These are phyloP conservation scores for Collybiopsis luxurians DNA, from an alignment of 768 basidiomycete species.

Conservation along the genomic window DNA sequence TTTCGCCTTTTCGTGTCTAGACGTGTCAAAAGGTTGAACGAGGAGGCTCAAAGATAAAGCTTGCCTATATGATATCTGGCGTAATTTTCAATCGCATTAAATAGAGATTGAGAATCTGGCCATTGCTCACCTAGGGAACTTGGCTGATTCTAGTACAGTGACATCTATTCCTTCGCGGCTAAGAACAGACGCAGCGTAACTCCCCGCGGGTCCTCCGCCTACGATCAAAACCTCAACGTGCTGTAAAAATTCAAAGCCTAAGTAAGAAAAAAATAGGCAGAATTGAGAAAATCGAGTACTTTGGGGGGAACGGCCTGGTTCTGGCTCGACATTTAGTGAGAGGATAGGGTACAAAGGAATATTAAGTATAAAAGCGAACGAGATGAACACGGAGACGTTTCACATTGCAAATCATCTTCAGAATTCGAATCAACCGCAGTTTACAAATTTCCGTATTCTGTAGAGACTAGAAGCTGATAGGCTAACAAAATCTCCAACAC, in stretches of 20 bases:
- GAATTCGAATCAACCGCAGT: no score
- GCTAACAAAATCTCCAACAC: no score
- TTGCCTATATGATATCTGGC: constrained; percentile 8
- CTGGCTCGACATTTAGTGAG: no score
- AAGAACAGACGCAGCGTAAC: constrained; percentile 25
- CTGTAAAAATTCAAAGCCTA: constrained; percentile 21
- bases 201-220: constrained; percentile 30
- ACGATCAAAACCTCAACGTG: constrained; percentile 43
- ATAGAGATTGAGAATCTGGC: no score
- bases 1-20: constrained; percentile 60
- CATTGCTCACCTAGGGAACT: constrained; percentile 22
- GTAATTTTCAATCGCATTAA: constrained; percentile 1
- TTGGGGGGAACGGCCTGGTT: neutral
- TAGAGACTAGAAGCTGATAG: no score
- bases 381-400: no score
- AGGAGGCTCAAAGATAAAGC: neutral
- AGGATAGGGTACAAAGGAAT: no score
- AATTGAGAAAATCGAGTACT: neutral
- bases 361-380: no score
- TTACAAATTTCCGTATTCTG: no score
- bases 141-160: constrained; percentile 20
- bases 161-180: constrained; percentile 28
- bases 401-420: no score
- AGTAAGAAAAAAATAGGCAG: neutral
- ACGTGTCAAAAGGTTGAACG: neutral